Evolutionary conservation across 768 basidiomycete genomes (phyloP), one percentile per base, ranked within the genome.

Genomic region (Fistulinella prunicolor): DNA sequence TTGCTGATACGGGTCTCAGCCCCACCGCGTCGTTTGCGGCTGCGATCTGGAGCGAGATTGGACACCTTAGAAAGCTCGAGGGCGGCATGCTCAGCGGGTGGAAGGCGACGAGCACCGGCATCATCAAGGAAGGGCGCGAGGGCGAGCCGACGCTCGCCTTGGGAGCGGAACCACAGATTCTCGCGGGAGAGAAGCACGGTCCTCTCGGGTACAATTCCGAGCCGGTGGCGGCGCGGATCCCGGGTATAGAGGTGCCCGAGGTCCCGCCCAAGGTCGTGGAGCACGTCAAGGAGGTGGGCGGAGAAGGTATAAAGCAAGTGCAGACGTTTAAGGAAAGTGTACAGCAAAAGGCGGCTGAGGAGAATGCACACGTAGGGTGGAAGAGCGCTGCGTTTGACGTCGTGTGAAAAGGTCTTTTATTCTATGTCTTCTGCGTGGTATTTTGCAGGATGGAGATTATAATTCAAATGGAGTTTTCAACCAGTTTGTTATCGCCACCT

Each of bases 91-190:
- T 73, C 49, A 59, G 68, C 2, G 79, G 73, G 0, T 76, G 76
- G 75, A 67, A 59, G 21, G 78, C 79, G 3, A 87, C 86, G 0
- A 78, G 86, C 0, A 82, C 81, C 0, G 86, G 86, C 0, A 50
- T 88, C 7, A 68, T 88, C 41, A 74, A 80, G 36, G 76, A 82
- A 56, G 78, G 77, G 30, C 50, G 53, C 0, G 49, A 51, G 14
- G 64, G 58, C 3, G 62, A 65, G 32, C 68, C 60, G 14, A 59
- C 60, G 41, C 77, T 89, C 40, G 86, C 85, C 0, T 67, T 88
- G 69, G 86, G 86, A 2, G 82, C 77, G 6, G 85, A 85, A 64
- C 86, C 86, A 29, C 86, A 89, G 70, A 79, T 89, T 26, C 63
- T 89, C 23, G 66, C 77, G 22, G 82, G 84, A 0, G 77, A 82